A percentile compares a stretch with the other conserved stretches of the same genome.
These are phyloP conservation scores for Lactarius deliciosus DNA, from an alignment of 768 basidiomycete genomes.

Conservation along the genomic window DNA sequence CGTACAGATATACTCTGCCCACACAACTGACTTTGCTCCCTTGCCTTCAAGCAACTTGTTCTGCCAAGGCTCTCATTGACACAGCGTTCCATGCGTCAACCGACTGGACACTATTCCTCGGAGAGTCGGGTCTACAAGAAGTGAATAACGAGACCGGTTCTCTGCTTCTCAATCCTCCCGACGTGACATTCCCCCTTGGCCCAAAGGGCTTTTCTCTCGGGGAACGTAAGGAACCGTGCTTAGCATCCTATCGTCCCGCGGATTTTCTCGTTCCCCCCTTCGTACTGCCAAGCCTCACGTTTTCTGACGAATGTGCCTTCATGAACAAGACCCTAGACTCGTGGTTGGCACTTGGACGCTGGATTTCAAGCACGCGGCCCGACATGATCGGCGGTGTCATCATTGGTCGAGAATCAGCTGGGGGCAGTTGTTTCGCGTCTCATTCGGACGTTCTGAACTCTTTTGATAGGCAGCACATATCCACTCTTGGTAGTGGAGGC, in stretches of 20 bases:
- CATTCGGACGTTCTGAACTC: slow-evolving; percentile 12
- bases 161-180: slow-evolving; percentile 23
- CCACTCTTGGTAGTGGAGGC: background rate
- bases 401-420: slow-evolving; percentile 25
- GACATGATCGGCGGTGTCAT: slow-evolving; percentile 44
- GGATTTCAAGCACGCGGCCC: slow-evolving; percentile 33
- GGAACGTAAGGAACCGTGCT: slow-evolving; percentile 13
- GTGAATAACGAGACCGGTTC: slow-evolving; percentile 2
- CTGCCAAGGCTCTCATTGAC: slow-evolving; percentile 16
- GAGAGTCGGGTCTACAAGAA: slow-evolving; percentile 17
- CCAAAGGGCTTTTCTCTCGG: slow-evolving; percentile 19
- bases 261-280: slow-evolving; percentile 63
- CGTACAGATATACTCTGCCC: background rate
- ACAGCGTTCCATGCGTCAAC: slow-evolving; percentile 11
- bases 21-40: slow-evolving; percentile 19
- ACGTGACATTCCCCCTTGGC: slow-evolving; percentile 28
- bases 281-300: slow-evolving; percentile 41
- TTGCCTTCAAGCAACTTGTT: slow-evolving; percentile 10
- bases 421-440: slow-evolving; percentile 22
- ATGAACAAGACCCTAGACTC: slow-evolving; percentile 24
- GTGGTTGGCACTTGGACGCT: slow-evolving; percentile 36
- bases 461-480: slow-evolving; percentile 11
- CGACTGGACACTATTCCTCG: slow-evolving; percentile 26
- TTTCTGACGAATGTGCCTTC: slow-evolving; percentile 34
- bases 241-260: slow-evolving; percentile 41